Base-by-base conservation (phyloP, 768 basidiomycete genomes). In the Panus rudis region DNA sequence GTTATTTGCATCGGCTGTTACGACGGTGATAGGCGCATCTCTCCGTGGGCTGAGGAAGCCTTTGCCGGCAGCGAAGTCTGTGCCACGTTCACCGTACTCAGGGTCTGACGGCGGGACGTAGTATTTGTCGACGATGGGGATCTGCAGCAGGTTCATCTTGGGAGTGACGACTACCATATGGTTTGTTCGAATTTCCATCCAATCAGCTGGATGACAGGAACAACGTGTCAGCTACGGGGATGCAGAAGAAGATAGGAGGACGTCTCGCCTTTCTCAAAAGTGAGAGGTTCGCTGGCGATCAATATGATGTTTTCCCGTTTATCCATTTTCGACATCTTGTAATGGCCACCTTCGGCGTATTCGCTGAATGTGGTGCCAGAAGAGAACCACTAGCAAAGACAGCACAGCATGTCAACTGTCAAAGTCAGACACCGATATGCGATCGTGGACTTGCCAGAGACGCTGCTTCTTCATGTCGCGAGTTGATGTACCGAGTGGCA, bases 151-250 rank as follows among this genome's bases (percentile, higher is more conserved):
- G 58, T 97, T 97, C 79, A 94, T 92, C 71, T 91, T 92, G 28
- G 89, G 88, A 0, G 94, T 98, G 52, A 97, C 86, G 38, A 96
- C 81, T 19, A 92, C 83, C 84, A 97, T 86, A 50, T 89, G 82
- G 62, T 99, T 97, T 11, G 91, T 94, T 60, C 85, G 86, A 56
- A 99, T 93, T 63, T 97, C 96, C 84, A 97, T 93, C 96, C 96
- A 99, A 61, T 99, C 96, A 39, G 91, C 90, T 81, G 50, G 31
- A 28, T 32, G 27, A 10, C 10, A 22, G 12, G 19, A 26, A 27
- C 37, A n/a, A n/a, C n/a, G n/a, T n/a, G 19, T 33, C 13, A 39
- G 31, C 19, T 32, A 8, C 8, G 16, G 3, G 11, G 16, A 25
- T 39, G 24, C 16, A 50, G 16, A 12, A 49, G 22, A 28, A 39